A percentile compares a stretch with the other conserved stretches of the same genome.
These are phyloP conservation scores for Sporisorium scitamineum DNA, from an alignment of 1,284 basidiomycete genomes.

Conservation along the genomic window DNA sequence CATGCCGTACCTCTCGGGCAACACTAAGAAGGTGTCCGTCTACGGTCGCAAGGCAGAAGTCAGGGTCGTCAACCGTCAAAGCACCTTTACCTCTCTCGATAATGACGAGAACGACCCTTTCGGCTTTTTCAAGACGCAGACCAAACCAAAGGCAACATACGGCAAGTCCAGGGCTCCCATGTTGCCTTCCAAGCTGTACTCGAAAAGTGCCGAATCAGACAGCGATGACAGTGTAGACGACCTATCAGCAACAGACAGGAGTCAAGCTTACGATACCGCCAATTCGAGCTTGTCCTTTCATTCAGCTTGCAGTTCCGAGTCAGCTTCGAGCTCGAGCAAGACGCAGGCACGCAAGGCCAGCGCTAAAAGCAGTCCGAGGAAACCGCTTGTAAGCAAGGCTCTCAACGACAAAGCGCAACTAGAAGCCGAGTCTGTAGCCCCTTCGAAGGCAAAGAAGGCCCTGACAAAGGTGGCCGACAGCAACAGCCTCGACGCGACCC, in stretches of 20 bases:
- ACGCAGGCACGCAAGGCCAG: neutral
- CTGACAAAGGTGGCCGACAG: neutral
- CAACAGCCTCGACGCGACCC: constrained; percentile 3
- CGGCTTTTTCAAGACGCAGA: constrained; percentile 38
- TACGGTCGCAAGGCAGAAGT: constrained; percentile 40
- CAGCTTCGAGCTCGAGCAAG: neutral
- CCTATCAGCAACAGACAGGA: constrained; percentile 10
- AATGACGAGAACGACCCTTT: constrained; percentile 46
- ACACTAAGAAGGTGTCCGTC: constrained; percentile 52
- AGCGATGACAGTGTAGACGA: neutral
- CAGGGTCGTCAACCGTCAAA: constrained; percentile 34
- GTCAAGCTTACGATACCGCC: constrained; percentile 26
- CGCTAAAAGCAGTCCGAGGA: neutral
- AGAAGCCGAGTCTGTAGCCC: neutral
- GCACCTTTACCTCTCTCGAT: constrained; percentile 24
- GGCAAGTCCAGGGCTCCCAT: constrained; percentile 27
- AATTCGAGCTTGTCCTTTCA: constrained; percentile 38
- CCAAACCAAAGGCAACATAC: constrained; percentile 24
- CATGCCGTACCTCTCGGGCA: constrained; percentile 40
- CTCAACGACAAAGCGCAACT: neutral
- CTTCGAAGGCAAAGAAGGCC: constrained; percentile 4
- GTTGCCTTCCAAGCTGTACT: constrained; percentile 6
- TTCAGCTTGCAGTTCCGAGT: constrained; percentile 13
- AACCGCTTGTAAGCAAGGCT: constrained; percentile 1
- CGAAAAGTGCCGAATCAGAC: neutral